A percentile compares a stretch with the other conserved stretches of the same genome.
Evolutionary conservation across 495 filamentous ascomycete species (phyloP).

Genomic region (Aspergillus campestris): DNA sequence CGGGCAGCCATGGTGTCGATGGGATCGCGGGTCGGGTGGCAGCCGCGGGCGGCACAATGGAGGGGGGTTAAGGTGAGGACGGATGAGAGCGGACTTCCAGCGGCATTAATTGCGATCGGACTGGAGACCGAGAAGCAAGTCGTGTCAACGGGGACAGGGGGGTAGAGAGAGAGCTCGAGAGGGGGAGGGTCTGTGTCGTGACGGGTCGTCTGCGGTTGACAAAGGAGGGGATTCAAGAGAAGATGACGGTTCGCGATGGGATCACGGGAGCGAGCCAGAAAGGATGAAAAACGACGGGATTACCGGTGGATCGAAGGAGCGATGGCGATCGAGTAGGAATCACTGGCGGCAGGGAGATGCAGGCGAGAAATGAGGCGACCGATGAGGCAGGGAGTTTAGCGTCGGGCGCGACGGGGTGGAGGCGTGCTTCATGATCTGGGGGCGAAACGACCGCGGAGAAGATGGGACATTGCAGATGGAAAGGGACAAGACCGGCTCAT

Average conservation of each 20-base stretch:
- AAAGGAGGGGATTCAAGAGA: too few species aligned
- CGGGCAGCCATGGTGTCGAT: conserved; percentile 26
- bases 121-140: neutral
- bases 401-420: conserved; percentile 17
- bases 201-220: neutral
- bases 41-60: too few species aligned
- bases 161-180: neutral
- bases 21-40: neutral
- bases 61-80: too few species aligned
- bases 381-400: conserved; percentile 13
- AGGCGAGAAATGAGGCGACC: neutral
- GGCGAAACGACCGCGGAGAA: conserved; percentile 15
- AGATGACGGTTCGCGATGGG: too few species aligned
- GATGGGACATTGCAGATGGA: conserved; percentile 19
- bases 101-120: neutral
- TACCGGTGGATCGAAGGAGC: neutral
- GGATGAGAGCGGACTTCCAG: too few species aligned
- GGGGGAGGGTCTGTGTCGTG: neutral
- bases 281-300: too few species aligned
- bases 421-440: conserved; percentile 18
- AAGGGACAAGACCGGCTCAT: conserved; percentile 8
- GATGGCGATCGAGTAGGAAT: neutral
- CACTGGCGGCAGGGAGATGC: too few species aligned
- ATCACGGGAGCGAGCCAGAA: too few species aligned
- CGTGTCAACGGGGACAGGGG: neutral